phyloP scores from a whole-genome alignment of 2,329 filamentous ascomycete species.

The Bipolaris cookei region DNA sequence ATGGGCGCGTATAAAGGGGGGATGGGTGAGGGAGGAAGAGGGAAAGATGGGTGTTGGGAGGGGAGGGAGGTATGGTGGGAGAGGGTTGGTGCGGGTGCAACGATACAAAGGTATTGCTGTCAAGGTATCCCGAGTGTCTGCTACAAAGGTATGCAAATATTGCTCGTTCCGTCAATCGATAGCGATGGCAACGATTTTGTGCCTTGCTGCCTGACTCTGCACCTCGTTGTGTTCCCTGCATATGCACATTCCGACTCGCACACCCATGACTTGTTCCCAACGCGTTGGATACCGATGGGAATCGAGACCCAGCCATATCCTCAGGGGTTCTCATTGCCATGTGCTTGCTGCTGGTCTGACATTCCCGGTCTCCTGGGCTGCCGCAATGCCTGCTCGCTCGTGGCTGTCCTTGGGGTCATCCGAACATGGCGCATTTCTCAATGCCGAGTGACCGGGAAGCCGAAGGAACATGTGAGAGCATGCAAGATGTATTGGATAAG shows the following conservation, averaged over 20 bases:
- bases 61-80: neutral
- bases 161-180: neutral
- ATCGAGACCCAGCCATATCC: slow-evolving; percentile 17
- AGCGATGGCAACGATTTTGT: slow-evolving; percentile 1
- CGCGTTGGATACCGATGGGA: slow-evolving; percentile 15
- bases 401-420: slow-evolving; percentile 26
- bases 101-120: neutral
- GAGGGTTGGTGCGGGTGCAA: neutral
- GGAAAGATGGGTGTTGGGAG: too few species aligned
- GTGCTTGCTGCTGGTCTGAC: slow-evolving; percentile 6
- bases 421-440: slow-evolving; percentile 33
- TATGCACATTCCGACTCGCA: neutral
- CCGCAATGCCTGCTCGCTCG: slow-evolving; percentile 22
- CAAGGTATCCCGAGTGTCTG: neutral
- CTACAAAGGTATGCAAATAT: slow-evolving; percentile 2
- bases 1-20: slow-evolving; percentile 10
- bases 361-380: slow-evolving; percentile 25
- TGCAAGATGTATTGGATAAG: slow-evolving; percentile 28
- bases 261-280: slow-evolving; percentile 14
- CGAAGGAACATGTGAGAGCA: slow-evolving; percentile 19
- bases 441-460: slow-evolving; percentile 20
- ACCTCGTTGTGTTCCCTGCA: neutral
- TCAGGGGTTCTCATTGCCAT: slow-evolving; percentile 20
- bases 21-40: neutral
- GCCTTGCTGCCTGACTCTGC: slow-evolving; percentile 2